These are phyloP conservation scores for Phytophthora citrophthora DNA, from an alignment of 352 stramenopile genomes.

Conservation along the genomic window DNA sequence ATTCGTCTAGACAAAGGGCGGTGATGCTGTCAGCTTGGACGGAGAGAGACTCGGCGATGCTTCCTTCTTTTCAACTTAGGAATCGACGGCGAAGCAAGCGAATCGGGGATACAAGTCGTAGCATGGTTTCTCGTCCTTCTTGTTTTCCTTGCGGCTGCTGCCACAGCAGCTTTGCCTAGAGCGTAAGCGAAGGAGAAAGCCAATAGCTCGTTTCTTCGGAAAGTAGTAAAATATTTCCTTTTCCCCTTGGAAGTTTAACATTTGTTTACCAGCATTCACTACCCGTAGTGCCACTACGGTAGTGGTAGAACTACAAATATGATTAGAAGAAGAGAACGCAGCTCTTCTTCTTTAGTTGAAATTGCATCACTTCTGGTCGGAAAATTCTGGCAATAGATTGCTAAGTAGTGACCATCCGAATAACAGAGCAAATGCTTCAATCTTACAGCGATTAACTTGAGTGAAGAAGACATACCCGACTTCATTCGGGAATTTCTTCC, in stretches of 20 bases:
- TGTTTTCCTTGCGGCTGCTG: slow-evolving; percentile 37
- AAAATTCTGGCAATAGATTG: no score
- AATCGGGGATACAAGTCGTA: slow-evolving; percentile 32
- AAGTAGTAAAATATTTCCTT: slow-evolving; percentile 61
- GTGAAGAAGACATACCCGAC: no score
- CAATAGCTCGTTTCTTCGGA: slow-evolving; percentile 46
- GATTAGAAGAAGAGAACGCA: no score
- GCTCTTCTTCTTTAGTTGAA: no score
- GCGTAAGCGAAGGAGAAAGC: slow-evolving; percentile 33
- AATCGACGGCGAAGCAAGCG: slow-evolving; percentile 35
- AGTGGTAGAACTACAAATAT: no score
- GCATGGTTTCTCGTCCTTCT: slow-evolving; percentile 33
- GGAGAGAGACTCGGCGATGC: slow-evolving; percentile 21
- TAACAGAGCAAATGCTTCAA: no score
- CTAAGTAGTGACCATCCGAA: no score
- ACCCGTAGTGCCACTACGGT: no score
- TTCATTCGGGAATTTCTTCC: no score
- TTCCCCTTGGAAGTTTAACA: slow-evolving; percentile 13
- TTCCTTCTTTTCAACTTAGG: slow-evolving; percentile 28
- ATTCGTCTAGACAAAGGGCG: not conserved
- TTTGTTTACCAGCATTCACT: no score
- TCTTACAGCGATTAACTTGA: no score
- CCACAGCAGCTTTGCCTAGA: slow-evolving; percentile 36
- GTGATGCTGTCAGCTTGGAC: slow-evolving; percentile 4
- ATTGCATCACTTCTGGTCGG: no score